Evolutionary conservation across 139 green algal genomes (phyloP), one percentile per base, ranked within the genome.

Genomic region (Coelastrella sp.): DNA sequence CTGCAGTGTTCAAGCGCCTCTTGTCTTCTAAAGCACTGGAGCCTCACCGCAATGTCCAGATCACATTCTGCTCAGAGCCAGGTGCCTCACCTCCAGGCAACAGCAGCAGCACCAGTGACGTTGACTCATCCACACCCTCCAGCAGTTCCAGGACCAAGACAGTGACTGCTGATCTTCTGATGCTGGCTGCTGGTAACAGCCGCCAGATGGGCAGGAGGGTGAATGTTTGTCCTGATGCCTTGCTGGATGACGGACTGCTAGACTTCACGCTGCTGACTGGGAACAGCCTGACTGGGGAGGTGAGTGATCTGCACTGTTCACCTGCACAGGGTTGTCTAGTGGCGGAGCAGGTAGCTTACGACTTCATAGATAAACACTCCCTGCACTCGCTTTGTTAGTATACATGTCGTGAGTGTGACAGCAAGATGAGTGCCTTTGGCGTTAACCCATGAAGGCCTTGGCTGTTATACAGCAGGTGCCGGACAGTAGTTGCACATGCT

Each of bases 201-300:
- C 73, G 83, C 6, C 83, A 88, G 72, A 88, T 88, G 83, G 83
- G 73, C 4, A 35, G 72, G 34, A 35, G 41, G 34, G 32, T 74
- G 4, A 74, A 67, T 27, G 43, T 87, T 27, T 90, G 85, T 40
- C 89, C 89, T 2, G 69, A 90, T 57, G 89, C 89, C 11, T 51
- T 90, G 69, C 86, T 92, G 41, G 85, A 90, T 69, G 89, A 92
- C 57, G 89, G 89, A 0, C 74, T 91, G 81, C 76, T 92, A 62
- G 89, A 92, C 82, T 75, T 88, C 41, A 89, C 88, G 5, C 81
- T 88, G 63, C 67, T 90, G 48, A 48, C 37, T 32, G 66, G 50
- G 3, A 9, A 51, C 4, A 48, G 17, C 62, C 19, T 67, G 38
- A 32, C 27, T 27, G 53, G 17, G 2, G 53, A 64, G 53, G 53